phyloP scores from a whole-genome alignment of 1,284 basidiomycete species.

The Ustilago vetiveriae region DNA sequence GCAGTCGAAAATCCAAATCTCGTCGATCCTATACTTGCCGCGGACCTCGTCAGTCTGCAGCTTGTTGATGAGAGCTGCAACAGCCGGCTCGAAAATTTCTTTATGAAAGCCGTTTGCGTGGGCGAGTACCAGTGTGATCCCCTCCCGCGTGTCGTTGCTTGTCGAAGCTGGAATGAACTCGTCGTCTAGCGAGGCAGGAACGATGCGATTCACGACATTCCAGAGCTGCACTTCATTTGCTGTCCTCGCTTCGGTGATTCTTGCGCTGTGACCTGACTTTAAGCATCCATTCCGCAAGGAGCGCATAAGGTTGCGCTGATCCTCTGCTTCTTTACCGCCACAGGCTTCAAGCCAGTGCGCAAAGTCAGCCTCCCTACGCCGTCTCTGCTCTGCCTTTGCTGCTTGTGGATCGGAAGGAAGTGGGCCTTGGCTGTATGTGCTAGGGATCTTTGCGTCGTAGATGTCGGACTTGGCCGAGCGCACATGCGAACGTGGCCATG shows the following conservation, averaged over 20 bases:
- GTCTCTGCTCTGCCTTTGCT: slow-evolving; percentile 39
- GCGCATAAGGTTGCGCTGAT: slow-evolving; percentile 23
- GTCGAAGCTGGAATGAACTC: slow-evolving; percentile 5
- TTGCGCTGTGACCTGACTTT: slow-evolving; percentile 13
- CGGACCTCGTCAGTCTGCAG: slow-evolving; percentile 24
- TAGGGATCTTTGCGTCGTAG: slow-evolving; percentile 30
- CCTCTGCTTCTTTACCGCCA: slow-evolving; percentile 16
- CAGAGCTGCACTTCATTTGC: slow-evolving; percentile 46
- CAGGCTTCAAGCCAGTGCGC: slow-evolving; percentile 19
- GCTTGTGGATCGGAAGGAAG: slow-evolving; percentile 29
- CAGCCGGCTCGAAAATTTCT: slow-evolving; percentile 78
- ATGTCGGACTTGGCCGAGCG: slow-evolving; percentile 40
- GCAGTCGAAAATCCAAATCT: slow-evolving; percentile 82
- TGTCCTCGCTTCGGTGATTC: slow-evolving; percentile 28
- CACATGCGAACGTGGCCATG: slow-evolving; percentile 72
- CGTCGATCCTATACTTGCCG: slow-evolving; percentile 71
- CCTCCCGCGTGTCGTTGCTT: slow-evolving; percentile 12
- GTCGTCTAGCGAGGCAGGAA: slow-evolving; percentile 21
- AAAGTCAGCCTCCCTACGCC: slow-evolving; percentile 42
- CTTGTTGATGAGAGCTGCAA: slow-evolving; percentile 69
- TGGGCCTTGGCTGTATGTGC: slow-evolving; percentile 18
- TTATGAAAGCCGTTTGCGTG: slow-evolving; percentile 86
- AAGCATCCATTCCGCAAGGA: slow-evolving; percentile 10
- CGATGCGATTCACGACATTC: slow-evolving; percentile 36
- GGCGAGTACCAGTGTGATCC: slow-evolving; percentile 75